Percentiles rank a stretch among this genome's conserved stretches.
Evolutionary conservation across 2,329 filamentous ascomycete species (phyloP).

Genomic region (Fusarium compactum): DNA sequence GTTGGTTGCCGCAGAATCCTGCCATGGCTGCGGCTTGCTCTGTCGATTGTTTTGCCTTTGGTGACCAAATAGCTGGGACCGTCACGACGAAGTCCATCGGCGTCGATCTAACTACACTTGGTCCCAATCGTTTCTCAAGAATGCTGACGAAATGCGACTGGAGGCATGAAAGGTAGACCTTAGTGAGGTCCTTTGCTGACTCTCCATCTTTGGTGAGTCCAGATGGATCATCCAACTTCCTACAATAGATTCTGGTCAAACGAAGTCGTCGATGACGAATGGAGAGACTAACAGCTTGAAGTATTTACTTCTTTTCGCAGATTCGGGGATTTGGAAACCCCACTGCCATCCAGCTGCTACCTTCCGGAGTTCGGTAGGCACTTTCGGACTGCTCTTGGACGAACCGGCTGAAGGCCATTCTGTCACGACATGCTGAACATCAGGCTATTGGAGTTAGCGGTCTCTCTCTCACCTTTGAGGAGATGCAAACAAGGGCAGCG

Average conservation of each 20-base stretch:
- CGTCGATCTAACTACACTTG: conserved; percentile 56
- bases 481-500: conserved; percentile 10
- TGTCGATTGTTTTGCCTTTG: conserved; percentile 65
- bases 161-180: conserved; percentile 60
- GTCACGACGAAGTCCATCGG: conserved; percentile 67
- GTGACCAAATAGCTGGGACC: conserved; percentile 70
- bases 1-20: conserved; percentile 55
- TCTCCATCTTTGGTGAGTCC: conserved; percentile 50
- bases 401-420: conserved; percentile 57
- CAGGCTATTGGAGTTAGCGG: conserved; percentile 50
- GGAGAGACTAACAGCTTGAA: conserved; percentile 62
- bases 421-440: conserved; percentile 57
- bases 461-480: conserved; percentile 6
- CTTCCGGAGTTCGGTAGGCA: conserved; percentile 63
- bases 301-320: conserved; percentile 55
- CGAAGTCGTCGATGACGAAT: neutral
- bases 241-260: conserved; percentile 38
- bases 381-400: conserved; percentile 56
- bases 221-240: conserved; percentile 53
- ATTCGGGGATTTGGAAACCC: conserved; percentile 62
- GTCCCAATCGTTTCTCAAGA: conserved; percentile 58
- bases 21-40: conserved; percentile 55
- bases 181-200: conserved; percentile 53
- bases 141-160: conserved; percentile 61
- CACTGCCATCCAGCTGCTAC: conserved; percentile 58